Evolutionary conservation across 495 filamentous ascomycete genomes (phyloP).

Genomic region (Penicillium paxilli): DNA sequence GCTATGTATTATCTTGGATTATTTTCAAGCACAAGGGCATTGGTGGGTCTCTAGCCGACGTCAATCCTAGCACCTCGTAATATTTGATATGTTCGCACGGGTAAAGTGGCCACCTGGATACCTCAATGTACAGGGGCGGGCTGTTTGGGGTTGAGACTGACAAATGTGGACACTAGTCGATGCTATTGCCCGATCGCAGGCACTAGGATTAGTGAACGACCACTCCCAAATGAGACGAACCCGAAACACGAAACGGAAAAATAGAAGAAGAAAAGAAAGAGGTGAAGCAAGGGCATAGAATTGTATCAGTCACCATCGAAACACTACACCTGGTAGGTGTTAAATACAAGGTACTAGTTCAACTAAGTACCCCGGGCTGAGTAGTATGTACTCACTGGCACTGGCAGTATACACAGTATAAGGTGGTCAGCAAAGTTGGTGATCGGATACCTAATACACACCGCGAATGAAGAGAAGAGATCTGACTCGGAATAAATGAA

Average conservation of each 20-base stretch:
- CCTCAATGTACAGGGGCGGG: too few species aligned
- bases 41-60: not conserved
- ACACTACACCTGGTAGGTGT: not conserved
- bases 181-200: not conserved
- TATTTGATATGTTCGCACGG: not conserved
- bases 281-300: constrained; percentile 11
- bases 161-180: not conserved
- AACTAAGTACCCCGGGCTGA: too few species aligned
- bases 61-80: not conserved
- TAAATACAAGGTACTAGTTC: too few species aligned
- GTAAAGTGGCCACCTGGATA: not conserved
- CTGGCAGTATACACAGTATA: not conserved
- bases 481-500: not conserved
- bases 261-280: not conserved
- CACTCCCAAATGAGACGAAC: not conserved
- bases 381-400: not conserved
- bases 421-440: not conserved
- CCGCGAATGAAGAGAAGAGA: not conserved
- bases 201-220: not conserved
- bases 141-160: not conserved
- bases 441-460: not conserved
- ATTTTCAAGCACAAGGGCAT: not conserved
- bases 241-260: constrained; percentile 4
- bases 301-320: constrained; percentile 14
- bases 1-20: not conserved